Conservation (phyloP, 805 yeast genomes). For the Lipomyces kockii region DNA sequence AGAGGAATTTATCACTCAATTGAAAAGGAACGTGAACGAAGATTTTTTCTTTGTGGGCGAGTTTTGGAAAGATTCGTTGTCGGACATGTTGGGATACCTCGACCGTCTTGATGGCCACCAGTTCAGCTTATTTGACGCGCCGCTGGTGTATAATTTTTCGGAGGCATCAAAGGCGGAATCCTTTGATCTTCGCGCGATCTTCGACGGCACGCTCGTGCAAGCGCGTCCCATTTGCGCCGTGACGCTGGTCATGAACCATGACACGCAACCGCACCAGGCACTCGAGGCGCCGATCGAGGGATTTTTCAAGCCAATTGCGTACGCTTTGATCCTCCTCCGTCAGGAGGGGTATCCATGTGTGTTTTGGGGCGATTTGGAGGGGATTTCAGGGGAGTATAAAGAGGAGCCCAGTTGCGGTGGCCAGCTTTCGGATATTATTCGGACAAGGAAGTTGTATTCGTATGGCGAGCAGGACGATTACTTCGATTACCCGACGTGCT, state of each 20-base stretch:
- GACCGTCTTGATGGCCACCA: slow-evolving; percentile 25
- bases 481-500: slow-evolving; percentile 27
- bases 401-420: slow-evolving; percentile 32
- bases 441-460: slow-evolving; percentile 30
- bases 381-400: slow-evolving; percentile 22
- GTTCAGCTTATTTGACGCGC: slow-evolving; percentile 33
- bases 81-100: slow-evolving; percentile 29
- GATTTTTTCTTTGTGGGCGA: slow-evolving; percentile 36
- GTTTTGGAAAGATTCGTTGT: slow-evolving; percentile 35
- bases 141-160: slow-evolving; percentile 33
- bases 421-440: slow-evolving; percentile 30
- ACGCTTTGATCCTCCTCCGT: slow-evolving; percentile 33
- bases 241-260: slow-evolving; percentile 36
- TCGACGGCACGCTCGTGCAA: slow-evolving; percentile 29
- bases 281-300: slow-evolving; percentile 34
- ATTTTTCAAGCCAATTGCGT: slow-evolving; percentile 35
- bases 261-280: slow-evolving; percentile 36
- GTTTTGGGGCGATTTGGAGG: slow-evolving; percentile 36
- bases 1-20: slow-evolving; percentile 19
- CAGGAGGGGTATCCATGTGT: slow-evolving; percentile 35
- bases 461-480: slow-evolving; percentile 36
- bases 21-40: slow-evolving; percentile 18
- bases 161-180: slow-evolving; percentile 30
- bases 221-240: slow-evolving; percentile 31
- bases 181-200: slow-evolving; percentile 29